These are phyloP conservation scores for Podospora pseudoanserina DNA, from an alignment of 495 filamentous ascomycete genomes.

Conservation along the genomic window DNA sequence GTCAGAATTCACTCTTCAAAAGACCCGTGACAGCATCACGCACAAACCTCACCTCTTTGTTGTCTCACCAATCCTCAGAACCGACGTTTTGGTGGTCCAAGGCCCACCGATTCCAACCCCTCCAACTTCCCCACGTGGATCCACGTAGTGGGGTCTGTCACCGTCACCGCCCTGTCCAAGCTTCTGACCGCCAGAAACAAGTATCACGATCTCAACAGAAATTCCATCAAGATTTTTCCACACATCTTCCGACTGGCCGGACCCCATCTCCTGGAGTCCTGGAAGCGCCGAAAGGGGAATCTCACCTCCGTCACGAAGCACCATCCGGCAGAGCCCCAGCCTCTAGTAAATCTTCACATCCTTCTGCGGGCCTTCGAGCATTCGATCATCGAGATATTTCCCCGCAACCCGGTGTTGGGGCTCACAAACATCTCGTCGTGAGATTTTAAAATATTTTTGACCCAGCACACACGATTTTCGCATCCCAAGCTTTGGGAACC, in stretches of 20 bases:
- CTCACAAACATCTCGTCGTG: neutral
- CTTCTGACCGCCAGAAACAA: neutral
- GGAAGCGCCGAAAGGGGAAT: neutral
- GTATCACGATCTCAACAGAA: conserved; percentile 5
- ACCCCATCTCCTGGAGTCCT: neutral
- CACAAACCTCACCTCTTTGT: neutral
- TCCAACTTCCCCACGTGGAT: conserved; percentile 1
- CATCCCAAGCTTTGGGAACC: conserved; percentile 3
- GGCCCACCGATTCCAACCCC: neutral
- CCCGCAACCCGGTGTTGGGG: conserved; percentile 3
- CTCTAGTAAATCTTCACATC: neutral
- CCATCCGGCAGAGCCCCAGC: neutral
- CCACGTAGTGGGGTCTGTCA: conserved; percentile 4
- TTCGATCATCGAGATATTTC: neutral
- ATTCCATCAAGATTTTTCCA: neutral
- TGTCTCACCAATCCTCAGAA: neutral
- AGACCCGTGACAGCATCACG: neutral
- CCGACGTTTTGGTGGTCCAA: neutral
- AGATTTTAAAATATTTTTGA: neutral
- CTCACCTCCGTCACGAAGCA: neutral
- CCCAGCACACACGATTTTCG: neutral
- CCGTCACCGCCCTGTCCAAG: neutral
- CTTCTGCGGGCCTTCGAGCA: neutral
- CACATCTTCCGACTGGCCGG: neutral
- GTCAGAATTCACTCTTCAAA: neutral